Conservation (phyloP, 164 flowering plant species). For the Aristolochia fimbriata region DNA sequence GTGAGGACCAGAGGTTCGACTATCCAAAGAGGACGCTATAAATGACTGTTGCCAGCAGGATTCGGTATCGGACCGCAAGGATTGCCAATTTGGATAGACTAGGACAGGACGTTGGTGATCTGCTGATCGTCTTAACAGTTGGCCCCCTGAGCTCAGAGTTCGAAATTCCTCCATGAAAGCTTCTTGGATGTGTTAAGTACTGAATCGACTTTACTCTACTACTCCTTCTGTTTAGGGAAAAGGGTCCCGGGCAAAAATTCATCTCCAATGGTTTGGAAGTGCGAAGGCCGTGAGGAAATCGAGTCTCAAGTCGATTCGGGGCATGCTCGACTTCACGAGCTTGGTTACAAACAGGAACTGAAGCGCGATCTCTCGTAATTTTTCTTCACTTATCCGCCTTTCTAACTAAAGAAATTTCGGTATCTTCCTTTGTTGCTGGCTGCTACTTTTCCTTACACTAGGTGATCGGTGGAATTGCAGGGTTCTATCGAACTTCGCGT, state of each 20-base stretch:
- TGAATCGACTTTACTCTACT: background rate
- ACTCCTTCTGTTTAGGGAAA: background rate
- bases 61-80: too few relatives aligned
- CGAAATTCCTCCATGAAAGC: too few relatives aligned
- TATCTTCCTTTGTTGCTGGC: background rate
- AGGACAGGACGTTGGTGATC: too few relatives aligned
- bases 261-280: constrained; percentile 19
- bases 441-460: constrained; percentile 19
- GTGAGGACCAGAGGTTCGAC: too few relatives aligned
- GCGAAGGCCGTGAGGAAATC: constrained; percentile 10
- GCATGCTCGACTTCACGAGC: constrained; percentile 54
- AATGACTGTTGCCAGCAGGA: too few relatives aligned
- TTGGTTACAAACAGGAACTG: constrained; percentile 91
- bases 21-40: too few relatives aligned
- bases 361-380: constrained; percentile 88
- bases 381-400: background rate
- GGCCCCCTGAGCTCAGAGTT: too few relatives aligned
- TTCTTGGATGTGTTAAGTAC: too few relatives aligned
- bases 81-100: too few relatives aligned
- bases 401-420: background rate
- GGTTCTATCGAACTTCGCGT: constrained; percentile 58
- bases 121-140: too few relatives aligned
- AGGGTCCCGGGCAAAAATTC: background rate
- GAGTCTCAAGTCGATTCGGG: constrained; percentile 43
- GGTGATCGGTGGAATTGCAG: constrained; percentile 25